Percentiles rank a stretch among this genome's conserved stretches.
Evolutionary conservation across 257 asterid species (phyloP).

Genomic region (Thymus mandschuricus): DNA sequence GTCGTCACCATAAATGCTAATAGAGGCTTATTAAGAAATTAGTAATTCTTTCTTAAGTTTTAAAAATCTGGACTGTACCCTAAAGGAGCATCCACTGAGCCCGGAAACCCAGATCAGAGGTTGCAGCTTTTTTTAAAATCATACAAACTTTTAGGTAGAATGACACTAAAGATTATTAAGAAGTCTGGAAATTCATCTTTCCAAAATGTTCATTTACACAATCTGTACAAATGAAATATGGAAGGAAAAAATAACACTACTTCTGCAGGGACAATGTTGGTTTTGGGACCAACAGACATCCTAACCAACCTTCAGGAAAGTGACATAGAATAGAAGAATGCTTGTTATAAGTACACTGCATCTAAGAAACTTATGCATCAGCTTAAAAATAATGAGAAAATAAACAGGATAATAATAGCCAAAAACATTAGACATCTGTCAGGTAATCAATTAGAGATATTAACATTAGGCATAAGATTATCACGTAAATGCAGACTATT

Average conservation of each 20-base stretch:
- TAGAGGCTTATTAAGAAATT: neutral
- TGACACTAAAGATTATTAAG: slow-evolving; percentile 8
- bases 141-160: neutral
- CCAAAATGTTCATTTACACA: neutral
- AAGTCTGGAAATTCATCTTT: neutral
- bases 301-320: neutral
- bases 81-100: neutral
- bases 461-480: neutral
- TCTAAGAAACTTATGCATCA: slow-evolving; percentile 10
- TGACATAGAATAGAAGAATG: neutral
- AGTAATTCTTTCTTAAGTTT: neutral
- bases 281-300: neutral
- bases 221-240: neutral
- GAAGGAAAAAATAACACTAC: neutral
- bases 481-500: neutral
- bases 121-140: neutral
- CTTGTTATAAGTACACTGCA: neutral
- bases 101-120: no score
- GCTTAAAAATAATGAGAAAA: neutral
- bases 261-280: neutral
- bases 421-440: neutral
- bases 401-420: neutral
- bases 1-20: neutral
- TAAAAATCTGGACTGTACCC: neutral
- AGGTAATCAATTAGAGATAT: neutral